A percentile compares a stretch with the other conserved stretches of the same genome.
Conservation (phyloP, 306 rosid genomes). For the Glycine tomentella region DNA sequence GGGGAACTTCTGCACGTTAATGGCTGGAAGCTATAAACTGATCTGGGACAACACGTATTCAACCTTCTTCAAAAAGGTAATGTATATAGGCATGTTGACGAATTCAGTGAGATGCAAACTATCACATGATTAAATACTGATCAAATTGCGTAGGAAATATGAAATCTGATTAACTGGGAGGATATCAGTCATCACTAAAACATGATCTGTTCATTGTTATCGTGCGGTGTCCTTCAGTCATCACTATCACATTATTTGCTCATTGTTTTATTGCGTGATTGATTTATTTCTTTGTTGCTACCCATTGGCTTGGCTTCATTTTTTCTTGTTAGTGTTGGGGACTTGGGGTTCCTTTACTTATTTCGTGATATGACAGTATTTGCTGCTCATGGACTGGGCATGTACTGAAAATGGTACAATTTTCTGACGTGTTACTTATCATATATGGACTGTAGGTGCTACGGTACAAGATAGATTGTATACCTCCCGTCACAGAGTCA, state of each 20-base stretch:
- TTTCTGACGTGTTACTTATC: constrained; percentile 23
- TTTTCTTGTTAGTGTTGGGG: neutral
- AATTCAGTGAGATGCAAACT: constrained; percentile 16
- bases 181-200: constrained; percentile 1
- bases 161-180: neutral
- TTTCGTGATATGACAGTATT: constrained; percentile 10
- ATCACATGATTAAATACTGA: neutral
- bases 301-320: neutral
- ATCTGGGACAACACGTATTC: constrained; percentile 96
- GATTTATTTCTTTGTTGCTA: constrained; percentile 4
- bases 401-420: constrained; percentile 1
- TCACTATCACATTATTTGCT: neutral
- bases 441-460: constrained; percentile 61
- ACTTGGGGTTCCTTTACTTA: constrained; percentile 12
- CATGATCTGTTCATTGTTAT: constrained; percentile 13
- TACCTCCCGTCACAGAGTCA: constrained; percentile 86
- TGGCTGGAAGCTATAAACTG: constrained; percentile 89
- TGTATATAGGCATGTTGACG: constrained; percentile 11
- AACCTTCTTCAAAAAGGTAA: constrained; percentile 86
- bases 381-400: neutral
- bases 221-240: neutral
- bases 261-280: constrained; percentile 13
- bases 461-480: constrained; percentile 88
- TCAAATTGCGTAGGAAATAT: neutral
- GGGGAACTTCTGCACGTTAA: constrained; percentile 95